Evolutionary conservation across 2,329 filamentous ascomycete genomes (phyloP).

Genomic region (Pyrenophora teres): DNA sequence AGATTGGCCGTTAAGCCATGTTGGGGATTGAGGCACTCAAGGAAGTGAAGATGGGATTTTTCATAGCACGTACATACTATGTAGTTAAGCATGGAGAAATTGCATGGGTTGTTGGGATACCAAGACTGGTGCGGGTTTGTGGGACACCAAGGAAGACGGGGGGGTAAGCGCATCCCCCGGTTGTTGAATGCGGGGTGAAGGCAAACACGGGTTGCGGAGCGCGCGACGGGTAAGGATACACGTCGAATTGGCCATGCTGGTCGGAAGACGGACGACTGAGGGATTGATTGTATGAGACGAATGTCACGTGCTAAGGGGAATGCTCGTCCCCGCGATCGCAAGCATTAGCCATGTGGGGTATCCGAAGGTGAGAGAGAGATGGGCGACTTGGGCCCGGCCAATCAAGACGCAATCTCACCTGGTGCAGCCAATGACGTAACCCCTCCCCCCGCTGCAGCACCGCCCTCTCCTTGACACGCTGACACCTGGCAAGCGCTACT

Average conservation of each 20-base stretch:
- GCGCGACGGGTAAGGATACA: not conserved
- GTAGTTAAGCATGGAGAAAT: too few species aligned
- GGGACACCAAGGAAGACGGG: not conserved
- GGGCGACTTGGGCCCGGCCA: conserved; percentile 10
- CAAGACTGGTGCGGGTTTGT: too few species aligned
- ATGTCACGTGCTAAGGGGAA: not conserved
- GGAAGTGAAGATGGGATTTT: too few species aligned
- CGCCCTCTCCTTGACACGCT: conserved; percentile 18
- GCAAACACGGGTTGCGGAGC: not conserved
- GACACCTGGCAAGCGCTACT: conserved; percentile 34
- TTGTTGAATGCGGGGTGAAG: conserved; percentile 22
- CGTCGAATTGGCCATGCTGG: conserved; percentile 2
- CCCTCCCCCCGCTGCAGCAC: conserved; percentile 13
- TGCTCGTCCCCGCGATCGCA: not conserved
- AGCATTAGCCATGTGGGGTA: conserved; percentile 1
- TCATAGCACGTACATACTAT: too few species aligned
- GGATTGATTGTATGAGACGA: not conserved
- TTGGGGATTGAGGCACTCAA: too few species aligned
- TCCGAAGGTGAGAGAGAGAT: conserved; percentile 11
- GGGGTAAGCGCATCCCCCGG: conserved; percentile 16
- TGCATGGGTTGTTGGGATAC: too few species aligned
- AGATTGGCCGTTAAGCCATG: too few species aligned
- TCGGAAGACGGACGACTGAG: not conserved
- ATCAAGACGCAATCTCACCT: conserved; percentile 14
- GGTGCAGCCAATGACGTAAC: conserved; percentile 2